phyloP scores from a whole-genome alignment of 164 flowering plant genomes.

The Brasenia schreberi region DNA sequence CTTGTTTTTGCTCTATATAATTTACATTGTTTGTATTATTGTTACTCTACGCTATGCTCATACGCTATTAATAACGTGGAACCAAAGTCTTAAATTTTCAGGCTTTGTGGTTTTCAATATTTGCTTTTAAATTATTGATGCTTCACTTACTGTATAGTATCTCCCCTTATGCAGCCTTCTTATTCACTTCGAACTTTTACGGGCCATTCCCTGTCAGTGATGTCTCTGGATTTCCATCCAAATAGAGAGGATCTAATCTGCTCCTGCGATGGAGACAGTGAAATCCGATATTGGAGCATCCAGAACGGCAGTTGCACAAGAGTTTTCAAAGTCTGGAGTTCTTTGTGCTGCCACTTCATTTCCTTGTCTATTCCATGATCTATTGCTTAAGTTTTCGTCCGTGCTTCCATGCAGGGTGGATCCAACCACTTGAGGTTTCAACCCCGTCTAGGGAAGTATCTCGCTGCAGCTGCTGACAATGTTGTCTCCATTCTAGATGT shows the following conservation, averaged over 20 bases:
- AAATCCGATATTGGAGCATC: conserved; percentile 78
- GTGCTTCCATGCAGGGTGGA: conserved; percentile 34
- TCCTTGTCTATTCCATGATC: not conserved
- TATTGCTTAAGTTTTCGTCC: not conserved
- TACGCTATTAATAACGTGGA: no score
- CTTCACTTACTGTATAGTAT: not conserved
- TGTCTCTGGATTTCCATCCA: conserved; percentile 78
- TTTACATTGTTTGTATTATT: no score
- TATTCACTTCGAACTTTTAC: conserved; percentile 61
- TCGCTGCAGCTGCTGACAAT: conserved; percentile 65
- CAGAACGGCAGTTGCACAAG: conserved; percentile 53
- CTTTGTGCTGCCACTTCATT: not conserved
- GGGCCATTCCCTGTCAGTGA: conserved; percentile 55
- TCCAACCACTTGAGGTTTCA: conserved; percentile 58
- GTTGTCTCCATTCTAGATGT: conserved; percentile 55
- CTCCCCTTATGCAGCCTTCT: conserved; percentile 35
- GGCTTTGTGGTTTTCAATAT: no score
- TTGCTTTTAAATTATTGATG: not conserved
- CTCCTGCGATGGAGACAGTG: conserved; percentile 61
- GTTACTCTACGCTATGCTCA: no score
- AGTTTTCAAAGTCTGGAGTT: conserved; percentile 41
- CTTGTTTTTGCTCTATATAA: no score
- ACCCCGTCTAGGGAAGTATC: conserved; percentile 45
- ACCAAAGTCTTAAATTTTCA: no score
- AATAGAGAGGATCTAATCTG: conserved; percentile 59